phyloP scores from a whole-genome alignment of 2,329 filamentous ascomycete genomes.

The Neopestalotiopsis rosae region DNA sequence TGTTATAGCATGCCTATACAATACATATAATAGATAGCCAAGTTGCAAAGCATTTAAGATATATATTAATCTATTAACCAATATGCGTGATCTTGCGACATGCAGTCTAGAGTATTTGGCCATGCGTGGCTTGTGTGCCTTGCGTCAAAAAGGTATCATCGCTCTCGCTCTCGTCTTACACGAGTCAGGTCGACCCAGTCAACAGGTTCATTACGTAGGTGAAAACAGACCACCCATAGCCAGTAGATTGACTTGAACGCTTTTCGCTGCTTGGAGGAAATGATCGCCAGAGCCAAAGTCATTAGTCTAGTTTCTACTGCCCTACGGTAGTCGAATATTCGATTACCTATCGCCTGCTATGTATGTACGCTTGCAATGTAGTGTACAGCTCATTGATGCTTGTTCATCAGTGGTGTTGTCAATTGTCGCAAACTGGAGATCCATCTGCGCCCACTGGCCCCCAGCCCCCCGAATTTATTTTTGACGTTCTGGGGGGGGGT shows the following conservation, averaged over 20 bases:
- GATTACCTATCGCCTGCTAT: not conserved
- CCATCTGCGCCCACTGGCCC: not conserved
- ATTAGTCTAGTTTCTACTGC: no score
- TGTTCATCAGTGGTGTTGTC: not conserved
- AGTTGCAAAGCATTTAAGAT: not conserved
- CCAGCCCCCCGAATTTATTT: constrained; percentile 21
- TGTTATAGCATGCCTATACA: not conserved
- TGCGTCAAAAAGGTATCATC: no score
- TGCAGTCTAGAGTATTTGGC: not conserved
- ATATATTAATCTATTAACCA: not conserved
- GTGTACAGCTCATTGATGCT: not conserved
- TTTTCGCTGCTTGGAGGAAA: no score
- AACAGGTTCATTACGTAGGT: not conserved
- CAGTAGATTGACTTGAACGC: no score
- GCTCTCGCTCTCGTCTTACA: not conserved
- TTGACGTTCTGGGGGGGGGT: constrained; percentile 7
- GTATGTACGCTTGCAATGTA: not conserved
- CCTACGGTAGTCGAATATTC: no score
- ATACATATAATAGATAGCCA: not conserved
- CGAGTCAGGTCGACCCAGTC: not conserved
- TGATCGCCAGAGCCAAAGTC: no score
- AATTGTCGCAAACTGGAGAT: not conserved
- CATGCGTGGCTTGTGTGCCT: no score
- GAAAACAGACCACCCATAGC: not conserved
- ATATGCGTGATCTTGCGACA: no score